Evolutionary conservation across 305 asterid genomes (phyloP), one percentile per base, ranked within the genome.

Genomic region (Caryopteris hybrid): DNA sequence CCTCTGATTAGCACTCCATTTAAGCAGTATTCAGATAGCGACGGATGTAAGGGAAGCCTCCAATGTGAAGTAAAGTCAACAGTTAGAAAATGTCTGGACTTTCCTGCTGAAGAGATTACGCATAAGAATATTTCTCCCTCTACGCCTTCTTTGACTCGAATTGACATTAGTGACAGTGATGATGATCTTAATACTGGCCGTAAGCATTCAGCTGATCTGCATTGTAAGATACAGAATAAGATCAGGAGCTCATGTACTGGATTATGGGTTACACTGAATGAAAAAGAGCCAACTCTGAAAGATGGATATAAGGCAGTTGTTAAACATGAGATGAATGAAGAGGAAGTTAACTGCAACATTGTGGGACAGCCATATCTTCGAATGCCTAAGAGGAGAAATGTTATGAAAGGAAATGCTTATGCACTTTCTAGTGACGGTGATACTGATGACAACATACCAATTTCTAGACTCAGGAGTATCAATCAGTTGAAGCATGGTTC

Each of bases 391-490:
- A 80, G 81, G 74, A 81, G 69, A 70, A 78, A 76, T 79, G 76
- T 85, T 45, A 74, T 78, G 60, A 80, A 61, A 70, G 75, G 77
- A 77, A 83, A 79, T 57, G 71, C 76, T 18, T 78, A 73, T 23
- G 23, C 76, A 4, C 73, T 88, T 61, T 51, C 52, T 8, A 84
- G 88, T 53, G 95, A 85, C 33, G 76, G 80, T 66, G 89, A 78
- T 59, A 79, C 76, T 48, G 83, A 78, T 59, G 93, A 84, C 39
- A 18, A 71, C 53, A 34, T 81, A 38, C 88, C 88, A 39, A 54
- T 78, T 61, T 43, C 76, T 73, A 74, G 48, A 59, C 78, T 84
- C 36, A 36, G 36, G 70, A 70, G 43, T 20, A 75, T 14, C 14
- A 51, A 48, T 66, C 36, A 29, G 41, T 47, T 14, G 12, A 65